A percentile compares a stretch with the other conserved stretches of the same genome.
Conservation (phyloP, 306 rosid species). For the Trichosanthes cucumerina region DNA sequence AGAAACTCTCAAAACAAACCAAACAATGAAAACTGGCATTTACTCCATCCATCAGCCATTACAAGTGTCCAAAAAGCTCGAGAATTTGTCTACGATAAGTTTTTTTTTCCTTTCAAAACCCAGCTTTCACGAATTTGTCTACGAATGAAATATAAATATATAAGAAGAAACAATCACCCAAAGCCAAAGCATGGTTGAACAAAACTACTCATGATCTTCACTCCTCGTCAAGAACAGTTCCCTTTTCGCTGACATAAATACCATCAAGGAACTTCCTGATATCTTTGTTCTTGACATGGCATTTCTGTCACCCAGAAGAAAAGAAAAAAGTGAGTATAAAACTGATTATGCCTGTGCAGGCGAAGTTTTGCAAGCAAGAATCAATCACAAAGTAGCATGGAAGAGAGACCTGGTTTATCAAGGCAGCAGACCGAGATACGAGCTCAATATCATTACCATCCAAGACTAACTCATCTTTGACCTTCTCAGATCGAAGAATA, state of each 20-base stretch:
- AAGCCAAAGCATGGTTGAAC: neutral
- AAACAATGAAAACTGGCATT: neutral
- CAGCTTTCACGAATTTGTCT: neutral
- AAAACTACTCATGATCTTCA: neutral
- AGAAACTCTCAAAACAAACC: neutral
- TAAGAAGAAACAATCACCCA: neutral
- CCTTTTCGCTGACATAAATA: constrained; percentile 7
- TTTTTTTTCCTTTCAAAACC: neutral
- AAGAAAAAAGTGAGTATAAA: neutral
- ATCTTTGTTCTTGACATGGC: constrained; percentile 9
- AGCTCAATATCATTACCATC: constrained; percentile 80
- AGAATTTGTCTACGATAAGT: neutral
- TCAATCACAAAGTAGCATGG: neutral
- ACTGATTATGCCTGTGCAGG: neutral
- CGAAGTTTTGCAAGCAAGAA: neutral
- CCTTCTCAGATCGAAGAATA: constrained; percentile 60
- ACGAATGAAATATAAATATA: neutral
- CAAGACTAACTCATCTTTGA: constrained; percentile 64
- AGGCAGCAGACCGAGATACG: constrained; percentile 62
- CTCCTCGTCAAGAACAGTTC: neutral
- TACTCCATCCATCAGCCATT: neutral
- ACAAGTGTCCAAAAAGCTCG: neutral
- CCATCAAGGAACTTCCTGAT: constrained; percentile 10
- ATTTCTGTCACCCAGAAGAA: neutral
- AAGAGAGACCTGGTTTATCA: constrained; percentile 59